Evolutionary conservation across 1,284 basidiomycete genomes (phyloP).

Genomic region (Termitomyces sp.): DNA sequence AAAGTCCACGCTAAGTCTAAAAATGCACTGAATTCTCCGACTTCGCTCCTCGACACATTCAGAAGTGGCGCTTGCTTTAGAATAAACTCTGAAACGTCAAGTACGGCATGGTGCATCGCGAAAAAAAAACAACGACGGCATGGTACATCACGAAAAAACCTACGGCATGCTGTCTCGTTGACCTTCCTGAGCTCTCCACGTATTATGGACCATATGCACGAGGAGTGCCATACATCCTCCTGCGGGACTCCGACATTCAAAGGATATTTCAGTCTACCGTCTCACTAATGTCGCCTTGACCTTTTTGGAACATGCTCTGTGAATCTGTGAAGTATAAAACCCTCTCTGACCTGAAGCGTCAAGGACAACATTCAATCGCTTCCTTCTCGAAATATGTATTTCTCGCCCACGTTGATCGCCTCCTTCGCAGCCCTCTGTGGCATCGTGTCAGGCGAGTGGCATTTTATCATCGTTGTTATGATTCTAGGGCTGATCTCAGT

Average conservation of each 20-base stretch:
- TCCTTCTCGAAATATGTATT: background rate
- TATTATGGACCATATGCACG: background rate
- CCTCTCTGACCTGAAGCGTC: background rate
- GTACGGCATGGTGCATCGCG: background rate
- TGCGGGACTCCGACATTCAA: background rate
- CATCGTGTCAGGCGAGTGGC: constrained; percentile 1
- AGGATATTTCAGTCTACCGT: background rate
- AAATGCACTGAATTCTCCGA: constrained; percentile 1
- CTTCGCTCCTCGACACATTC: background rate
- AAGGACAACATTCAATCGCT: background rate
- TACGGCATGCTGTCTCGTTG: background rate
- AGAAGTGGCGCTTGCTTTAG: constrained; percentile 1
- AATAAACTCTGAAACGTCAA: background rate
- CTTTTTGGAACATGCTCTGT: background rate
- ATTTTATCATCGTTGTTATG: background rate
- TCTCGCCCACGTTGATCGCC: constrained; percentile 1
- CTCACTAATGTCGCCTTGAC: background rate
- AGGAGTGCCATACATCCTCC: background rate
- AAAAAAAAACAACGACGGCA: background rate
- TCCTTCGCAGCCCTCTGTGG: constrained; percentile 3
- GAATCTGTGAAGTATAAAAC: background rate
- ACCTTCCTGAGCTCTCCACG: background rate
- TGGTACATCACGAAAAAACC: background rate
- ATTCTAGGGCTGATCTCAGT: background rate
- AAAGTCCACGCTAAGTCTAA: background rate